Evolutionary conservation across 306 rosid genomes (phyloP), one percentile per base, ranked within the genome.

Genomic region (Cicer pinnatifidum): DNA sequence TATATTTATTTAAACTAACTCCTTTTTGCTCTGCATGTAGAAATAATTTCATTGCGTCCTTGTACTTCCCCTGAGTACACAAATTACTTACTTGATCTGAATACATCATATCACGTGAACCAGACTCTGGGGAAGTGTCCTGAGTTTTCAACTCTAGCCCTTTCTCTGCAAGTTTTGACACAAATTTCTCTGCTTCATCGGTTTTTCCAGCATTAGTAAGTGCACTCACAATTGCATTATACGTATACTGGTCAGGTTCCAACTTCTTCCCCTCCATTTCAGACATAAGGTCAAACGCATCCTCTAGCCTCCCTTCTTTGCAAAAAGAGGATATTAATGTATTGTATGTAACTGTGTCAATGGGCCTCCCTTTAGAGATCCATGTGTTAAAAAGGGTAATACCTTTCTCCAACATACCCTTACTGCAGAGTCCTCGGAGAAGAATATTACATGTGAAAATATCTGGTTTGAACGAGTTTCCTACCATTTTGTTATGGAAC

Each of bases 361-460:
- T 35, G 11, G 80, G 73, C 75, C 85, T 88, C 59, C 85, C 96
- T 84, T 87, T 85, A 4, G 84, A 85, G 67, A 87, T 78, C 96
- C 90, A 93, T 11, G 88, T 54, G 73, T 84, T 58, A 73, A 91
- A 89, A 69, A 93, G 87, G 72, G 72, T 87, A 65, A 85, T 82
- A 78, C 94, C 98, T 83, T 84, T 91, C 70, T 93, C 96, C 60
- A 91, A 76, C 94, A 84, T 85, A 16, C 92, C 89, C 81, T 79
- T 82, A 53, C 43, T 82, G 65, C 97, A 93, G 60, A 93, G 86
- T 53, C 96, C 98, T 61, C 62, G 71, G 59, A 93, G 96, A 81
- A 93, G 97, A 80, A 91, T 93, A 64, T 89, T 93, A 62, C 86
- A 78, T 8, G 96, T 88, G 79, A 84, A 80, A 7, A 85, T 82